Percentiles rank a stretch among this genome's conserved stretches.
phyloP scores from a whole-genome alignment of 768 basidiomycete genomes.

The Crepidotus variabilis region DNA sequence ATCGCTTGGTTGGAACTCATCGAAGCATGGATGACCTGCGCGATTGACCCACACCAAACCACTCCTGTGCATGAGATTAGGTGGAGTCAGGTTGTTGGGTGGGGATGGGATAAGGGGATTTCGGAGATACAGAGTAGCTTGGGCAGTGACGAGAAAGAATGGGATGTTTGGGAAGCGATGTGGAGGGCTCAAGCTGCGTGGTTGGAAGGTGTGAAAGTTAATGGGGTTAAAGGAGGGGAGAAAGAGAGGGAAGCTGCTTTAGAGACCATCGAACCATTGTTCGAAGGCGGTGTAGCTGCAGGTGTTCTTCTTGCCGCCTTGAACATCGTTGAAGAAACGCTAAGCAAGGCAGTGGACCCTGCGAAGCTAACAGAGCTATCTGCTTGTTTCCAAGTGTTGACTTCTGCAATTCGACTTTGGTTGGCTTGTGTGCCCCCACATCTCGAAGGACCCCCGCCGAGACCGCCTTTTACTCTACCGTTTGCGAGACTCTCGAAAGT shows the following conservation, averaged over 20 bases:
- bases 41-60: constrained; percentile 87
- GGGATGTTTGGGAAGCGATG: constrained; percentile 42
- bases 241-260: constrained; percentile 48
- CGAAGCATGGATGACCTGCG: constrained; percentile 75
- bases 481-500: constrained; percentile 51
- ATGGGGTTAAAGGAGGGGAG: constrained; percentile 64
- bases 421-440: constrained; percentile 52
- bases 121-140: constrained; percentile 35
- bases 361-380: constrained; percentile 27
- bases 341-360: constrained; percentile 16
- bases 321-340: constrained; percentile 26
- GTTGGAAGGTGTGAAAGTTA: constrained; percentile 75
- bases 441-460: constrained; percentile 29
- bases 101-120: constrained; percentile 68
- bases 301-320: constrained; percentile 33
- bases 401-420: constrained; percentile 58
- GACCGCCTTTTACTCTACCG: constrained; percentile 62
- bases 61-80: constrained; percentile 82
- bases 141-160: constrained; percentile 25
- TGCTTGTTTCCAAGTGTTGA: constrained; percentile 32
- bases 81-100: constrained; percentile 84
- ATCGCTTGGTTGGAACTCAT: constrained; percentile 20
- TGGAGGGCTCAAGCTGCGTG: constrained; percentile 62
- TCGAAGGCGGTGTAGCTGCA: constrained; percentile 35
- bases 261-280: constrained; percentile 31